Conservation (phyloP, 2,329 filamentous ascomycete species). For the Plenodomus biglobosus region DNA sequence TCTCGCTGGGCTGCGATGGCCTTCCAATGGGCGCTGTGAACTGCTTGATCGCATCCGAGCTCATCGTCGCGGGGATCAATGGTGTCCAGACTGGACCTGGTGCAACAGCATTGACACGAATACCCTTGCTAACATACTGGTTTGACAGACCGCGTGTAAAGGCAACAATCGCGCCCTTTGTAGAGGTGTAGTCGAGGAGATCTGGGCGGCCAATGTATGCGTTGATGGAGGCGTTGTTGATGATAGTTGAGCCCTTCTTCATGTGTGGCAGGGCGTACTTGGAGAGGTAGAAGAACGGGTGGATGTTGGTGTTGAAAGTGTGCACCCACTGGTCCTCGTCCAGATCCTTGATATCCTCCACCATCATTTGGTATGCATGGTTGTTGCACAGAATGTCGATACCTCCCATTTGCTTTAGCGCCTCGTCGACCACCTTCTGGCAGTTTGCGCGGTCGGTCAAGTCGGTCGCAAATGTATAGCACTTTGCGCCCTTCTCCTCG, state of each 20-base stretch:
- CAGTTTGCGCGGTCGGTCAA: slow-evolving; percentile 68
- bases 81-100: slow-evolving; percentile 63
- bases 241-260: slow-evolving; percentile 72
- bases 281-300: slow-evolving; percentile 76
- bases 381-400: slow-evolving; percentile 79
- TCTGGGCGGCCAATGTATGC: slow-evolving; percentile 79
- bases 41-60: slow-evolving; percentile 64
- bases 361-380: slow-evolving; percentile 72
- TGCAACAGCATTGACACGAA: slow-evolving; percentile 74
- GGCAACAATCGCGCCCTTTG: slow-evolving; percentile 75
- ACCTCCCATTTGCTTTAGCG: slow-evolving; percentile 64
- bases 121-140: slow-evolving; percentile 70
- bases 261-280: slow-evolving; percentile 78
- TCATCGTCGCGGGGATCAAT: slow-evolving; percentile 48
- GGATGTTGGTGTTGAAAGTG: slow-evolving; percentile 82
- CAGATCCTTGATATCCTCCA: slow-evolving; percentile 69
- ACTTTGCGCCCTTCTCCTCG: slow-evolving; percentile 66
- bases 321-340: slow-evolving; percentile 76
- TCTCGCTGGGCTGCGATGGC: slow-evolving; percentile 77
- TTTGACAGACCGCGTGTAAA: slow-evolving; percentile 79
- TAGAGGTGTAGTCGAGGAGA: slow-evolving; percentile 78
- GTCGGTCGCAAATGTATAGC: slow-evolving; percentile 65
- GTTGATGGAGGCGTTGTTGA: slow-evolving; percentile 85
- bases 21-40: slow-evolving; percentile 76
- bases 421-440: slow-evolving; percentile 67